Evolutionary conservation across 352 stramenopile genomes (phyloP).

Genomic region (Pythium sp.): DNA sequence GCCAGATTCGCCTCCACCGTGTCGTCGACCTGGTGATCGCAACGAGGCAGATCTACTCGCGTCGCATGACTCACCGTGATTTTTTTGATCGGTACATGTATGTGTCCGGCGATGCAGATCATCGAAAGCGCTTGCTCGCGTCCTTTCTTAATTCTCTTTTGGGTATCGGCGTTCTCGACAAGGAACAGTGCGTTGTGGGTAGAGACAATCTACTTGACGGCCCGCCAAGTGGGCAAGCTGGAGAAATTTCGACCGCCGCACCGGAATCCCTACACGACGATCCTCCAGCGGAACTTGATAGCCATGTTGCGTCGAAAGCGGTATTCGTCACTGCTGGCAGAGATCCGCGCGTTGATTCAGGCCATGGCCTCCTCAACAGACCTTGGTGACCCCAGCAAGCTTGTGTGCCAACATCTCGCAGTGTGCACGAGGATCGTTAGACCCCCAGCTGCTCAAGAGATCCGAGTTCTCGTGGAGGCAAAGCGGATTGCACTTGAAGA

Average conservation of each 20-base stretch:
- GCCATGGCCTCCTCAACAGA: too few relatives aligned
- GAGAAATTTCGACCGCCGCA: conserved; percentile 74
- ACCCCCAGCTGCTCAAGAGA: too few relatives aligned
- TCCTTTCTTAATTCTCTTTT: conserved; percentile 69
- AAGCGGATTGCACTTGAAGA: too few relatives aligned
- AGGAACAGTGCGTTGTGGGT: conserved; percentile 72
- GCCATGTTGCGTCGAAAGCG: too few relatives aligned
- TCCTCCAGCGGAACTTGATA: conserved; percentile 67
- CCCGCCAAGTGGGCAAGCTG: conserved; percentile 75
- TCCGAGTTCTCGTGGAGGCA: too few relatives aligned
- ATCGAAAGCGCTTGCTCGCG: too few relatives aligned
- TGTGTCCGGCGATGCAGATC: too few relatives aligned
- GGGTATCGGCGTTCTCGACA: conserved; percentile 75
- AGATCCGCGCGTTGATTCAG: too few relatives aligned
- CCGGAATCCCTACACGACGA: conserved; percentile 71
- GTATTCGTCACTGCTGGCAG: too few relatives aligned
- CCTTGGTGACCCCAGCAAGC: too few relatives aligned
- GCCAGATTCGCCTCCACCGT: conserved; percentile 63
- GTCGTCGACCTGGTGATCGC: conserved; percentile 71
- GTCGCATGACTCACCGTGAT: conserved; percentile 69
- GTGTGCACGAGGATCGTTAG: too few relatives aligned
- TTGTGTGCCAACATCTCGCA: too few relatives aligned
- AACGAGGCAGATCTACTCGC: conserved; percentile 64
- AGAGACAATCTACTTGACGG: conserved; percentile 74
- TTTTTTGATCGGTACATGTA: conserved; percentile 82